These are phyloP conservation scores for Lactarius indigo DNA, from an alignment of 768 basidiomycete genomes.

Conservation along the genomic window DNA sequence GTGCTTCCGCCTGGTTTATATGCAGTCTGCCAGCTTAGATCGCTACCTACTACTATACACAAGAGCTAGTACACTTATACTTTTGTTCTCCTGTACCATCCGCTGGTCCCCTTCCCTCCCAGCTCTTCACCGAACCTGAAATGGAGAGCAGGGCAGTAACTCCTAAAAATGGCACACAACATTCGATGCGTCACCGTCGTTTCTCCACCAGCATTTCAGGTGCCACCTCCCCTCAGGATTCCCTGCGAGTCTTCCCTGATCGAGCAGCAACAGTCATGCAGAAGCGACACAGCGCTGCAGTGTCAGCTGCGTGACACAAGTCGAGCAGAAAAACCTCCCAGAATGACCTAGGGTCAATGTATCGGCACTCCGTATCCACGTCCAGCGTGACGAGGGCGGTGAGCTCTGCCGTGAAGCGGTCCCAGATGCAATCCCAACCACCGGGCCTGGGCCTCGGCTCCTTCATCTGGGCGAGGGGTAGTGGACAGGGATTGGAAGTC, in stretches of 20 bases:
- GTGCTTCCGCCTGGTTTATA: too few species aligned
- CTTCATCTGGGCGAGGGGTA: background rate
- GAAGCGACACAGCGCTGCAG: background rate
- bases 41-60: too few species aligned
- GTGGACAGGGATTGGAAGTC: background rate
- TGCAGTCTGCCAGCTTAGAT: too few species aligned
- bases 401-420: background rate
- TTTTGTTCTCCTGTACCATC: too few species aligned
- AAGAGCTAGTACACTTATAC: too few species aligned
- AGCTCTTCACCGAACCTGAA: too few species aligned
- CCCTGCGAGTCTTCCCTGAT: background rate
- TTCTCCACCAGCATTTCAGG: background rate
- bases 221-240: background rate
- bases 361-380: background rate
- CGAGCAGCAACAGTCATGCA: background rate
- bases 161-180: background rate
- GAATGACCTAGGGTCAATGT: background rate
- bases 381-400: background rate
- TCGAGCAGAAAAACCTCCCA: background rate
- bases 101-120: too few species aligned
- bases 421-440: background rate
- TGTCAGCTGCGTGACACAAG: background rate
- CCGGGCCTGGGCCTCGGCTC: background rate
- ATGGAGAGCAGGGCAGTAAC: too few species aligned
- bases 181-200: background rate